Percentiles rank a stretch among this genome's conserved stretches.
These are phyloP conservation scores for Melampsora americana DNA, from an alignment of 1,284 basidiomycete genomes.

Conservation along the genomic window DNA sequence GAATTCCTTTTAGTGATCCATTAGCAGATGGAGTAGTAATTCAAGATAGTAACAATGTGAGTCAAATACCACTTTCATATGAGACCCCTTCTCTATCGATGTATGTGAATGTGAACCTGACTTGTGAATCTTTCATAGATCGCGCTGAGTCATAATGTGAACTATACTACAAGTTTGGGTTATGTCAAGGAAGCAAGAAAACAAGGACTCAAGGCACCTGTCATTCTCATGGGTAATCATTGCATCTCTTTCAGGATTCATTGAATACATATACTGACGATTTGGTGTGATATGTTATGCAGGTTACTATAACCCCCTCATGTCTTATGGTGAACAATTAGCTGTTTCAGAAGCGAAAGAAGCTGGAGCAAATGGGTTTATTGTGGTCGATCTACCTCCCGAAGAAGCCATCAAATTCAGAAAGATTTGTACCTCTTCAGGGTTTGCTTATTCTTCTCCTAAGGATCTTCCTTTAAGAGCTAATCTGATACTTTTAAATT, in stretches of 20 bases:
- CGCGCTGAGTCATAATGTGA: constrained; percentile 73
- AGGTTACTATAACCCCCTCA: constrained; percentile 95
- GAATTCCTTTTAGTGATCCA: constrained; percentile 93
- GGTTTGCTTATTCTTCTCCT: constrained; percentile 60
- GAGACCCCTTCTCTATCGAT: neutral
- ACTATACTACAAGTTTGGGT: constrained; percentile 71
- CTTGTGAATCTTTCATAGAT: constrained; percentile 59
- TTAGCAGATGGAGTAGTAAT: constrained; percentile 90
- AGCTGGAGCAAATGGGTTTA: constrained; percentile 94
- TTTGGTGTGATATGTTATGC: neutral
- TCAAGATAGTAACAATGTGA: constrained; percentile 82
- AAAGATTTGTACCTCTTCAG: constrained; percentile 73
- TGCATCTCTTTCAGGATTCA: neutral
- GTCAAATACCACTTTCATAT: constrained; percentile 50
- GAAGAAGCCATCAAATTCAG: constrained; percentile 91
- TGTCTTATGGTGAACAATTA: constrained; percentile 91
- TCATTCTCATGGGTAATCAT: constrained; percentile 77
- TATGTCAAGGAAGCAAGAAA: constrained; percentile 74
- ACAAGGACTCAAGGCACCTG: constrained; percentile 76
- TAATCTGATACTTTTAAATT: neutral
- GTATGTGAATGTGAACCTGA: neutral
- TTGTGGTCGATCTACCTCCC: constrained; percentile 94
- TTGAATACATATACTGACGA: neutral
- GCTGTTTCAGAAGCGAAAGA: constrained; percentile 81
- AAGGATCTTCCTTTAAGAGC: neutral